A percentile compares a stretch with the other conserved stretches of the same genome.
These are phyloP conservation scores for Geotrichum histeridarum DNA, from an alignment of 1,139 yeast genomes.

Conservation along the genomic window DNA sequence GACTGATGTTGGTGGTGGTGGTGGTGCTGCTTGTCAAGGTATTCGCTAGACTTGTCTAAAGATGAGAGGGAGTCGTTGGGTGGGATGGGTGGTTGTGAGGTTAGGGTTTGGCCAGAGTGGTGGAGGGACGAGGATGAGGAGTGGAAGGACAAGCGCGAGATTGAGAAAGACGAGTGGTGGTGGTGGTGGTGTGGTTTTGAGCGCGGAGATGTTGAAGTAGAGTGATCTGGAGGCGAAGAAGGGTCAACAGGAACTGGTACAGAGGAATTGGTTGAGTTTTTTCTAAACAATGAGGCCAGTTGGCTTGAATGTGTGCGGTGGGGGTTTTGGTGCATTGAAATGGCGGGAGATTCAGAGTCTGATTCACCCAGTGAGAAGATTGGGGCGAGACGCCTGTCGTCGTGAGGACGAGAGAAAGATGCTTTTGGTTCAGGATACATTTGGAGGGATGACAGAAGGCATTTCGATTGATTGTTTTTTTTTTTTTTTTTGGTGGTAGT, in stretches of 20 bases:
- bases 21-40: constrained; percentile 1
- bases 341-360: background rate
- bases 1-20: no score
- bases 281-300: background rate
- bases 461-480: background rate
- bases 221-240: background rate
- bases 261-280: background rate
- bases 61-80: background rate
- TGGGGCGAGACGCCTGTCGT: background rate
- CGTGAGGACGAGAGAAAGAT: background rate
- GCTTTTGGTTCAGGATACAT: background rate
- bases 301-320: constrained; percentile 7
- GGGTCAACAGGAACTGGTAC: background rate
- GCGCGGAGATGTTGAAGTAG: background rate
- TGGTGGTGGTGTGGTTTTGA: background rate
- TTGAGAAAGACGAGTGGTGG: background rate
- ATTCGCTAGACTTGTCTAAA: background rate
- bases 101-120: background rate
- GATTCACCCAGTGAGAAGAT: constrained; percentile 6
- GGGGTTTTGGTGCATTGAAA: background rate
- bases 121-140: background rate
- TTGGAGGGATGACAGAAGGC: no score
- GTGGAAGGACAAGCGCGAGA: background rate
- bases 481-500: background rate
- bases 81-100: constrained; percentile 2